Evolutionary conservation across 1,284 basidiomycete species (phyloP).

Genomic region (Pseudozyma sp.): DNA sequence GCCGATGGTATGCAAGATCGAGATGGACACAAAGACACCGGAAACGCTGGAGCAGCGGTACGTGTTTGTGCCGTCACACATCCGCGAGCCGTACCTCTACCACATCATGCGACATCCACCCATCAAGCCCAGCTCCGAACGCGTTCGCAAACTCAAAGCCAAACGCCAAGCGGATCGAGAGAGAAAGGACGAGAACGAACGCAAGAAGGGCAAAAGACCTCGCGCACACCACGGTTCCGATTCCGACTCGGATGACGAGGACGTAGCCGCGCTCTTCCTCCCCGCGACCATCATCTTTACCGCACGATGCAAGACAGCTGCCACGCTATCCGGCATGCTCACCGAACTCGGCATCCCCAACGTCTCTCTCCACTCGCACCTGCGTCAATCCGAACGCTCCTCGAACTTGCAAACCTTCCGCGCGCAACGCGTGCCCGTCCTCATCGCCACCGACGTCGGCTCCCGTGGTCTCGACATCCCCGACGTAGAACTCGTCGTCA

Average conservation of each 20-base stretch:
- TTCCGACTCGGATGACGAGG: conserved; percentile 30
- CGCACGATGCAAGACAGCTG: conserved; percentile 84
- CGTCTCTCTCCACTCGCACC: conserved; percentile 89
- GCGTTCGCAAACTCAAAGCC: conserved; percentile 62
- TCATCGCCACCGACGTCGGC: conserved; percentile 68
- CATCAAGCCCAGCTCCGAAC: conserved; percentile 65
- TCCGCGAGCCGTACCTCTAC: conserved; percentile 92
- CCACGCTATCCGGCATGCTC: conserved; percentile 79
- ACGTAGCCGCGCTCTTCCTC: conserved; percentile 56
- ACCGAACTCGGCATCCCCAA: conserved; percentile 79
- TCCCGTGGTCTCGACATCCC: conserved; percentile 68
- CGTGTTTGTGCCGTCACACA: conserved; percentile 91
- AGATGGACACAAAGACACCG: conserved; percentile 80
- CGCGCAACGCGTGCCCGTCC: conserved; percentile 71
- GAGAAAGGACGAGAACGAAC: conserved; percentile 34
- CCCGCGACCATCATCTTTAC: conserved; percentile 96
- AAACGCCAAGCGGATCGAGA: conserved; percentile 61
- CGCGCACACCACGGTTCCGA: conserved; percentile 26
- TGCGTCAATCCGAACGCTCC: conserved; percentile 89
- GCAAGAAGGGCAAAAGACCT: conserved; percentile 36
- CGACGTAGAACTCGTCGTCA: conserved; percentile 90
- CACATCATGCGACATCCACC: conserved; percentile 86
- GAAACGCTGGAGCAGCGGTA: conserved; percentile 88
- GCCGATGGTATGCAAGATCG: conserved; percentile 88
- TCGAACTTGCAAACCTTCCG: conserved; percentile 87